phyloP scores from a whole-genome alignment of 2,329 filamentous ascomycete genomes.

The Cytospora mali region DNA sequence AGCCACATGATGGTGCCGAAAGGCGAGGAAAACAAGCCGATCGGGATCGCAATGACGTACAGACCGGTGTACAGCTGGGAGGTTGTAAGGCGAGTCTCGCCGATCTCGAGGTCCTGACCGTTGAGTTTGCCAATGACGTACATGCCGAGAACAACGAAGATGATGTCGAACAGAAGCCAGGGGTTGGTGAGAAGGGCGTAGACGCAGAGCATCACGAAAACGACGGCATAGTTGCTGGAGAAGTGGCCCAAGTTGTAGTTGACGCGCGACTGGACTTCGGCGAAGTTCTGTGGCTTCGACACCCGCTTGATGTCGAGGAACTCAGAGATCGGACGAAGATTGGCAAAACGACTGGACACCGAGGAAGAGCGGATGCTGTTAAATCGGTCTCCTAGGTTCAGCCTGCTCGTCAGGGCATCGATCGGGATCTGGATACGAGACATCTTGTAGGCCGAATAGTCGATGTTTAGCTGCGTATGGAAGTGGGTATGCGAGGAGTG shows the following conservation, averaged over 20 bases:
- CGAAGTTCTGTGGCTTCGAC: constrained; percentile 91
- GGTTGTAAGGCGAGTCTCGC: constrained; percentile 77
- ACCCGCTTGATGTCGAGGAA: constrained; percentile 96
- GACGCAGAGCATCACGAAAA: constrained; percentile 94
- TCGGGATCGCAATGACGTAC: constrained; percentile 78
- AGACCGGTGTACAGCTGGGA: constrained; percentile 94
- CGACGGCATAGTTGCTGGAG: constrained; percentile 95
- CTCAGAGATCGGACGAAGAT: constrained; percentile 86
- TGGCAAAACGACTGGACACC: constrained; percentile 81
- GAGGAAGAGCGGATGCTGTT: constrained; percentile 79
- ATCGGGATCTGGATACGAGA: constrained; percentile 89
- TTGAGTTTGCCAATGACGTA: constrained; percentile 90
- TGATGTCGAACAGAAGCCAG: constrained; percentile 86
- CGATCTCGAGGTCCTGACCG: constrained; percentile 85
- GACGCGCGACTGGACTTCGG: constrained; percentile 85
- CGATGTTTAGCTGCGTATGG: not conserved
- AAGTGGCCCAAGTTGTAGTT: constrained; percentile 98
- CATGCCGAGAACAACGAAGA: constrained; percentile 83
- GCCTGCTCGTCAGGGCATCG: constrained; percentile 85
- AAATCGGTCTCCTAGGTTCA: constrained; percentile 86
- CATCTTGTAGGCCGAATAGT: constrained; percentile 53
- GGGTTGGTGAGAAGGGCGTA: constrained; percentile 92
- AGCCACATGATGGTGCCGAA: constrained; percentile 90
- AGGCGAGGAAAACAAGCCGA: constrained; percentile 83
- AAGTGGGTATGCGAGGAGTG: not conserved